These are phyloP conservation scores for Alternaria longipes DNA, from an alignment of 2,329 filamentous ascomycete genomes.

Conservation along the genomic window DNA sequence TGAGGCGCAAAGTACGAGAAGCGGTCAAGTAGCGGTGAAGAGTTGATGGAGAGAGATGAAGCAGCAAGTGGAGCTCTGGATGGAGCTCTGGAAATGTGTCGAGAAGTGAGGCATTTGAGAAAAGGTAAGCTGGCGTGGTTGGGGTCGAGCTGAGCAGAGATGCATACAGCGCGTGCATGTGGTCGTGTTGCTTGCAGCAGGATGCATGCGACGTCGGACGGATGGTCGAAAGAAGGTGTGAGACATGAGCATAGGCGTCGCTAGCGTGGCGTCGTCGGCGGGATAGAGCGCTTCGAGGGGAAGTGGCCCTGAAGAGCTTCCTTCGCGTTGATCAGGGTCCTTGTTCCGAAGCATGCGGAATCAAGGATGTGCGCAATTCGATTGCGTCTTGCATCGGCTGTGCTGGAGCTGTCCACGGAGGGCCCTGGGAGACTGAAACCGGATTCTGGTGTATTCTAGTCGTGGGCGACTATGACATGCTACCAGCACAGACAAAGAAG, in stretches of 20 bases:
- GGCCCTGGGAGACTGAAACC: constrained; percentile 12
- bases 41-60: constrained; percentile 8
- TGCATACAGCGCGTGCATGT: constrained; percentile 21
- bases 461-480: not conserved
- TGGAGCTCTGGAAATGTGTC: not conserved
- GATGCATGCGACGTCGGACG: constrained; percentile 16
- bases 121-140: not conserved
- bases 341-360: constrained; percentile 4
- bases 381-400: constrained; percentile 13
- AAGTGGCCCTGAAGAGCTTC: not conserved
- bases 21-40: constrained; percentile 36
- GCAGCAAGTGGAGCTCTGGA: constrained; percentile 9
- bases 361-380: not conserved
- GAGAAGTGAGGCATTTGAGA: constrained; percentile 11
- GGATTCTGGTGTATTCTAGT: constrained; percentile 9
- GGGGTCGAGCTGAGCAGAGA: not conserved
- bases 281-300: constrained; percentile 23
- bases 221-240: constrained; percentile 9
- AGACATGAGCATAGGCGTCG: constrained; percentile 2
- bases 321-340: constrained; percentile 20
- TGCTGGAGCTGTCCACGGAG: constrained; percentile 1
- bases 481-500: constrained; percentile 17
- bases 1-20: constrained; percentile 23
- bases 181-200: constrained; percentile 18
- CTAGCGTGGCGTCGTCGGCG: constrained; percentile 10